phyloP scores from a whole-genome alignment of 1,284 basidiomycete species.

The Cutaneotrichosporon sp. region DNA sequence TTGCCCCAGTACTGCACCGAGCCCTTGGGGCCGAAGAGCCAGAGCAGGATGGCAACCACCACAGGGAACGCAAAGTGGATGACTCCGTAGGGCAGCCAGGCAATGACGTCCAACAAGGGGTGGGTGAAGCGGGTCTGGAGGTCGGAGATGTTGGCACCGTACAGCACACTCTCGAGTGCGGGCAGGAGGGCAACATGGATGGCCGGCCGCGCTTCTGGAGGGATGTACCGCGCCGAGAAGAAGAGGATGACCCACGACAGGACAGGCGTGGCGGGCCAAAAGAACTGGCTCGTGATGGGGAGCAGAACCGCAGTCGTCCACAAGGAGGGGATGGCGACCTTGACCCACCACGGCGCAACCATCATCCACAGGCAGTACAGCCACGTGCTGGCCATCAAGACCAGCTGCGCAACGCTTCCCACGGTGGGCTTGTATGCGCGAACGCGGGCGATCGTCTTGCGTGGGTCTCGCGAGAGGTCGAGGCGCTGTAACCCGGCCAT shows the following conservation, averaged over 20 bases:
- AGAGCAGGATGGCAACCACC: conserved; percentile 72
- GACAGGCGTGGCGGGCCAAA: conserved; percentile 83
- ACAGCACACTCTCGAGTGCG: conserved; percentile 88
- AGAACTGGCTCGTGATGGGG: conserved; percentile 88
- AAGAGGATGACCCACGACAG: conserved; percentile 81
- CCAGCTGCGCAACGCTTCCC: conserved; percentile 62
- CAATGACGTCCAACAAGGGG: conserved; percentile 84
- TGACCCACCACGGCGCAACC: conserved; percentile 63
- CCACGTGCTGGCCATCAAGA: conserved; percentile 63
- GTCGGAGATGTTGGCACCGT: conserved; percentile 95
- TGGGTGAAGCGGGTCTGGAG: conserved; percentile 92
- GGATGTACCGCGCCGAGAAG: conserved; percentile 84
- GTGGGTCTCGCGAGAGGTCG: conserved; percentile 72
- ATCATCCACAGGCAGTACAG: conserved; percentile 76
- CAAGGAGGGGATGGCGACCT: conserved; percentile 74
- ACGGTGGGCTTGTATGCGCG: conserved; percentile 63
- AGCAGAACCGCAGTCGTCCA: conserved; percentile 71
- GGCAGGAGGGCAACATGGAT: conserved; percentile 92
- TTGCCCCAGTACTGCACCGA: conserved; percentile 81
- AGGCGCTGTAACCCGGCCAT: conserved; percentile 58
- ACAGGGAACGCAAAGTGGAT: conserved; percentile 84
- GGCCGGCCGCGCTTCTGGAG: conserved; percentile 67
- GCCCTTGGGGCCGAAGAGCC: conserved; percentile 75
- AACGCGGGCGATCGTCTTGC: conserved; percentile 65
- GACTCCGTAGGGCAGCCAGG: conserved; percentile 95